Evolutionary conservation across 306 rosid genomes (phyloP).

Genomic region (Quercus rubra): DNA sequence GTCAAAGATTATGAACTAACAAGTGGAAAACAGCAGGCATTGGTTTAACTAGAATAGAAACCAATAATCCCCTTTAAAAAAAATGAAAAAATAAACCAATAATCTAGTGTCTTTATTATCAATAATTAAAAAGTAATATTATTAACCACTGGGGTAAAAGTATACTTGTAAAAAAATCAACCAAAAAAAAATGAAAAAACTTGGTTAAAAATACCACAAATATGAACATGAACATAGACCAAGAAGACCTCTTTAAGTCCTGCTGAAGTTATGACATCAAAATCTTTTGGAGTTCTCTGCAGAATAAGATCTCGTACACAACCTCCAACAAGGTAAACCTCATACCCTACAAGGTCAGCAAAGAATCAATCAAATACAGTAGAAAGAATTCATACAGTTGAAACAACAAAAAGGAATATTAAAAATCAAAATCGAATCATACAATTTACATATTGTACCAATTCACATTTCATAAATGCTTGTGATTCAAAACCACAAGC

Average conservation of each 20-base stretch:
- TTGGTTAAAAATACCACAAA: not conserved
- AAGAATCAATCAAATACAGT: not conserved
- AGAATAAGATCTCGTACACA: constrained; percentile 51
- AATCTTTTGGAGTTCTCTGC: constrained; percentile 43
- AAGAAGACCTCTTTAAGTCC: constrained; percentile 67
- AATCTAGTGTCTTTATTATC: not conserved
- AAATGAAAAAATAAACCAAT: no score
- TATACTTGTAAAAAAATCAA: no score
- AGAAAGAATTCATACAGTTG: not conserved
- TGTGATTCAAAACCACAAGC: not conserved
- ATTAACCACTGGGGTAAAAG: not conserved
- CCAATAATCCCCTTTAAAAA: not conserved
- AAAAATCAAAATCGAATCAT: not conserved
- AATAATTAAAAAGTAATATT: not conserved
- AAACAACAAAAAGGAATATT: not conserved
- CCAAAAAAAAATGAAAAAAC: not conserved
- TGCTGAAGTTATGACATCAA: constrained; percentile 69
- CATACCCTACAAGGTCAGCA: constrained; percentile 29
- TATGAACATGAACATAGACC: not conserved
- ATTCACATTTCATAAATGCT: not conserved
- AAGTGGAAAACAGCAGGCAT: not conserved
- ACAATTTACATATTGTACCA: not conserved
- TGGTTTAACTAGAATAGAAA: not conserved
- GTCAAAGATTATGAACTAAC: not conserved
- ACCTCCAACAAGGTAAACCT: constrained; percentile 48